Evolutionary conservation across 345 rosid genomes (phyloP), one percentile per base, ranked within the genome.

Genomic region (Linum trigynum): DNA sequence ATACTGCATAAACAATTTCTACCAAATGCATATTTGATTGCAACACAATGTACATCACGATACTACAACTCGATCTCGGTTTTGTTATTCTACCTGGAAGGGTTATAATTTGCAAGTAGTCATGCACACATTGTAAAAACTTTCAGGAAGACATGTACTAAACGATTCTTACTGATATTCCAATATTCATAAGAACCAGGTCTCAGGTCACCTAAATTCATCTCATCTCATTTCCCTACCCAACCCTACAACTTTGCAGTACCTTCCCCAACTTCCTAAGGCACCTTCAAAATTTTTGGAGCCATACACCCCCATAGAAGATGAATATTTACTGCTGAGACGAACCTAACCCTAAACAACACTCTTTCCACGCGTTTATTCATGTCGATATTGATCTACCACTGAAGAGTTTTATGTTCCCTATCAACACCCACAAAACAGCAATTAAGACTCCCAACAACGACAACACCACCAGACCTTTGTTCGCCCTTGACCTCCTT

Each of bases 371-470:
- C 12, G 8, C 53, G 14, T 48, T 48, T 48, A 48, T 48, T 48
- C 50, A 43, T 23, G 32, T 23, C 32, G 32, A 23, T 23, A 48
- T 5, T 10, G 53, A 48, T 1, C 51, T 9, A 48, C 32, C 32
- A 4, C 50, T 11, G 10, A 11, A 7, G 6, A 41, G 9, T 41
- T 41, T 41, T 4, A 41, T 8, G 45, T 41, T 41, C 45, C 95
- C 96, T 38, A 80, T 66, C 57, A 85, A 75, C 39, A 84, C 72
- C 87, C 89, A 86, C 66, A 84, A 74, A 23, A 89, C 58, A 45
- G 91, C 95, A 71, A 80, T 84, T 51, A 89, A 57, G 8, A 78
- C 89, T 36, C 86, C 98, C 53, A 92, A 48, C 62, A 84, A 63
- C 2, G 84, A 85, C 36, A 87, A 61, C 48, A 83, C 65, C 57